Percentiles rank a stretch among this genome's conserved stretches.
Conservation (phyloP, 306 rosid genomes). For the Prunus campanulata region DNA sequence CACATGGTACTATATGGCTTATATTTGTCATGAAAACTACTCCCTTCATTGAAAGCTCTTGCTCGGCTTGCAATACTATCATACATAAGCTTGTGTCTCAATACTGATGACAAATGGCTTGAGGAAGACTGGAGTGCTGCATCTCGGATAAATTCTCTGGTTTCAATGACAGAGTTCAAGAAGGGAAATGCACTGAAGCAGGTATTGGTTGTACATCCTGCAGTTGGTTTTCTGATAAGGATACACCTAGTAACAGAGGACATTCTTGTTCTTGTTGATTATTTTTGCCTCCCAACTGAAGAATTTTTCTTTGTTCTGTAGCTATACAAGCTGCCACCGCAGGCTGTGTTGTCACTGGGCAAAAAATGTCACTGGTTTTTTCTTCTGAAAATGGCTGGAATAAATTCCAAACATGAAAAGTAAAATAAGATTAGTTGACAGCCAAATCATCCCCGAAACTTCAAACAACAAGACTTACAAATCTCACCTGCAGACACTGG, state of each 20-base stretch:
- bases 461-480: too few relatives aligned
- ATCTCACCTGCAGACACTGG: too few relatives aligned
- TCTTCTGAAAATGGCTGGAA: too few relatives aligned
- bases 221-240: constrained; percentile 36
- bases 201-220: constrained; percentile 32
- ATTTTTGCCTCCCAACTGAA: constrained; percentile 24
- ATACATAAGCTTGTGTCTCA: constrained; percentile 40
- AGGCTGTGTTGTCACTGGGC: constrained; percentile 29
- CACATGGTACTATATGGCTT: constrained; percentile 35
- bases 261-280: constrained; percentile 23
- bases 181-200: constrained; percentile 37
- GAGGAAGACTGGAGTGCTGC: constrained; percentile 37
- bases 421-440: too few relatives aligned
- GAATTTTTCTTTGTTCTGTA: constrained; percentile 32
- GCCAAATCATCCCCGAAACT: too few relatives aligned
- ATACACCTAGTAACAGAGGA: constrained; percentile 46
- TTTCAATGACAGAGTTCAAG: constrained; percentile 25
- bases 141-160: constrained; percentile 38
- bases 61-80: constrained; percentile 45
- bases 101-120: constrained; percentile 27
- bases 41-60: constrained; percentile 42
- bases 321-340: constrained; percentile 30
- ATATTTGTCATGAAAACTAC: constrained; percentile 32
- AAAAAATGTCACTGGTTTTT: not conserved
- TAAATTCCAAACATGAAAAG: too few relatives aligned